Evolutionary conservation across 768 basidiomycete genomes (phyloP).

Genomic region (Tephrocybe sp.): DNA sequence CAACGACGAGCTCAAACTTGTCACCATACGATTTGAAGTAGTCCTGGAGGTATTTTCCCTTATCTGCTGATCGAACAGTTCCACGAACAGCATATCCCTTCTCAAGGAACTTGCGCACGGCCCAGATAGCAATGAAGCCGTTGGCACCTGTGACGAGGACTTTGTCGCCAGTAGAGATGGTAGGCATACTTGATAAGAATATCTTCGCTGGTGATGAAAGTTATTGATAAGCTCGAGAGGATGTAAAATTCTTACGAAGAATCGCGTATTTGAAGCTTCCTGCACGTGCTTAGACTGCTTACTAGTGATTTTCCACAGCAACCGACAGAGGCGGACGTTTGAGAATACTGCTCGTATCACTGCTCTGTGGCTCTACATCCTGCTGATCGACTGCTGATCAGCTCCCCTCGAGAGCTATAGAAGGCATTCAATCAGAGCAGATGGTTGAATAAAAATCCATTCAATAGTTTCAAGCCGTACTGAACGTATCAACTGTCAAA

Average conservation of each 20-base stretch:
- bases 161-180: constrained; percentile 18
- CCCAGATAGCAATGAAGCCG: constrained; percentile 29
- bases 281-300: too few relatives aligned
- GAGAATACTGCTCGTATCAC: too few relatives aligned
- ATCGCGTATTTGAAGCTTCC: too few relatives aligned
- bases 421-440: too few relatives aligned
- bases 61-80: constrained; percentile 22
- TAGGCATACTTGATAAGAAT: constrained; percentile 18
- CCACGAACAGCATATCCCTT: constrained; percentile 27
- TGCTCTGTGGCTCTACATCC: background rate
- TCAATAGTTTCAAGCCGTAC: too few relatives aligned
- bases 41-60: constrained; percentile 21
- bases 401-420: too few relatives aligned
- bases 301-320: constrained; percentile 1
- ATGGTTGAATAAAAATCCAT: too few relatives aligned
- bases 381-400: too few relatives aligned
- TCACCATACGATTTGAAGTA: constrained; percentile 22
- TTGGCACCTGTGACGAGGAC: constrained; percentile 30
- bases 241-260: too few relatives aligned
- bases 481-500: too few relatives aligned
- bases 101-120: constrained; percentile 26
- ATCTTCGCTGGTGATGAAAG: background rate
- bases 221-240: background rate
- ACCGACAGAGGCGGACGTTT: too few relatives aligned
- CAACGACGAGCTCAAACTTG: constrained; percentile 25